Conservation (phyloP, 768 basidiomycete species). For the Russula sp. region DNA sequence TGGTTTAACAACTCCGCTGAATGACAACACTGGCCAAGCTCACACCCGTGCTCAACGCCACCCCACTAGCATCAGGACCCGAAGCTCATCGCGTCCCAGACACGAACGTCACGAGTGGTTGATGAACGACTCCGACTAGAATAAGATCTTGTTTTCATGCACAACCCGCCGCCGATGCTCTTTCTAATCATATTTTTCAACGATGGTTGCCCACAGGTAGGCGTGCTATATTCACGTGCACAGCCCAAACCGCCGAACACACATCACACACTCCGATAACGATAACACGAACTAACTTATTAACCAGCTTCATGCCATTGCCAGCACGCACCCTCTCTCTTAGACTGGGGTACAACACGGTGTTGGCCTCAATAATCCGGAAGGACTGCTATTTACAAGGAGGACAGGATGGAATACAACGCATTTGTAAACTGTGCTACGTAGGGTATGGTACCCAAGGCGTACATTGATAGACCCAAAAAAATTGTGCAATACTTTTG, state of each 20-base stretch:
- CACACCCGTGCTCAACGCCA: not conserved
- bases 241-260: no score
- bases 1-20: not conserved
- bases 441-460: no score
- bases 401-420: no score
- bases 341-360: no score
- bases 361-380: no score
- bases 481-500: not conserved
- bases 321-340: no score
- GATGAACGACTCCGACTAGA: conserved; percentile 18
- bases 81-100: not conserved
- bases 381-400: no score
- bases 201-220: not conserved
- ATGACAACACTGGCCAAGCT: not conserved
- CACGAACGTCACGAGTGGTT: conserved; percentile 13
- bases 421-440: no score
- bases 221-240: no score
- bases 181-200: not conserved
- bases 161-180: not conserved
- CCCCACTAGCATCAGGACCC: not conserved
- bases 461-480: not conserved
- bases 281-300: no score
- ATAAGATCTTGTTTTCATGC: not conserved
- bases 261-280: no score
- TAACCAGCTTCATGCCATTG: no score